Base-by-base conservation (phyloP, 2,329 filamentous ascomycete species). In the Phialophora chinensis region DNA sequence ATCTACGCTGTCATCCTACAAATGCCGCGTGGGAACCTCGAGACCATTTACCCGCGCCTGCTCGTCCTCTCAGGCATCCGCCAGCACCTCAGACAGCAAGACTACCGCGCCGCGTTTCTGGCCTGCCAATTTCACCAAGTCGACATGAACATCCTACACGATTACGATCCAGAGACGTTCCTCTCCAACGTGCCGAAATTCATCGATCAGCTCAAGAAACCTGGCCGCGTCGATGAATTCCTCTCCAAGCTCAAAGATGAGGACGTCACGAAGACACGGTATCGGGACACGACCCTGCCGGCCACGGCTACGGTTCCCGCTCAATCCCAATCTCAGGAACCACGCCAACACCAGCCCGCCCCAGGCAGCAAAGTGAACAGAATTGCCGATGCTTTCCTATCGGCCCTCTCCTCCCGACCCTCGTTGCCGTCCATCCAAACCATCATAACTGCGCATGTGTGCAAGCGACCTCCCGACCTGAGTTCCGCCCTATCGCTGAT, bases 61-160 rank as follows among this genome's bases (percentile, higher is more conserved):
- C 89, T 99, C 79, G 94, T 99, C 0, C 83, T 99, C 57, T 92
- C 93, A 1, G 93, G 93, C 29, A 96, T 99, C 63, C 87, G 95
- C 56, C 86, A 87, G 58, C 87, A 91, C 60, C 91, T 99, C 60
- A 90, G 93, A 62, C 83, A 86, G 35, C 91, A 91, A 76, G 88
- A 95, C 73, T 99, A 97, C 75, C 87, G 86, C 57, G 87, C 87
- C 60, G 95, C 95, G 0, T 99, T 97, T 76, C 82, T 91, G 25
- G 90, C 92, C 69, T 98, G 95, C 76, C 88, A 95, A 59, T 94
- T 89, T 25, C 96, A 99, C 76, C 88, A 96, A 72, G 95, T 99
- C 0, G 95, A 99, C 75, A 93, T 98, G 90, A 99, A 99, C 75
- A 94, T 99, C 68, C 82, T 99, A 2, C 94, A 96, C 74, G 95